Base-by-base conservation (phyloP, 257 asterid genomes). In the Lycium barbarum region DNA sequence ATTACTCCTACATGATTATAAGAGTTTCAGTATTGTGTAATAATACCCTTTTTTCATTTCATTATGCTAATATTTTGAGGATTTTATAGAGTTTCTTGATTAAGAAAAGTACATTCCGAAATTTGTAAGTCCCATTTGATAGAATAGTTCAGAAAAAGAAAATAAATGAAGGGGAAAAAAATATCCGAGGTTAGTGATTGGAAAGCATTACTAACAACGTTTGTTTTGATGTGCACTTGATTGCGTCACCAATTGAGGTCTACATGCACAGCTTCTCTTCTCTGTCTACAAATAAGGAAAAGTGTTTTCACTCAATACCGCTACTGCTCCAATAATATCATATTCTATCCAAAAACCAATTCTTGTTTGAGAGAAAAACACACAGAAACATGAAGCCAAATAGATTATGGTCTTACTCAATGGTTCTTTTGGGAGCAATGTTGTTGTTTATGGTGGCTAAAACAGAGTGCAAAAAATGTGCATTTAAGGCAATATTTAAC, bases 401-500 rank as follows among this genome's bases (percentile, higher is more conserved):
- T 90, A 62, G 57, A 49, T 81, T 84, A 51, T 74, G 76, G 78
- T 68, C 14, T 38, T 38, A 38, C 14, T 35, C 74, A 35, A 67
- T 65, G 83, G 83, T 83, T 68, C 14, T 88, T 65, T 59, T 90
- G n/a, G 51, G 84, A 72, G 89, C 87, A 70, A 36, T 10, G 11
- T 20, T 72, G 80, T 47, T 74, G 22, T 51, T 49, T 51, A 74
- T 49, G 45, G 22, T 74, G 62, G 43, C 3, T 49, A 7, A 45
- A 76, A 22, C 45, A 49, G 62, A 51, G 6, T 76, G 63, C 81
- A 76, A 76, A 7, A 84, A 91, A 84, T 93, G 98, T 86, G 88
- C 67, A 55, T 92, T 90, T 62, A 55, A 90, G 88, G 97, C 92
- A 5, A 93, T 94, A 62, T 94, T 94, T 91, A 92, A 92, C 81